Evolutionary conservation across 2,329 filamentous ascomycete genomes (phyloP), one percentile per base, ranked within the genome.

Genomic region (Tolypocladium album): DNA sequence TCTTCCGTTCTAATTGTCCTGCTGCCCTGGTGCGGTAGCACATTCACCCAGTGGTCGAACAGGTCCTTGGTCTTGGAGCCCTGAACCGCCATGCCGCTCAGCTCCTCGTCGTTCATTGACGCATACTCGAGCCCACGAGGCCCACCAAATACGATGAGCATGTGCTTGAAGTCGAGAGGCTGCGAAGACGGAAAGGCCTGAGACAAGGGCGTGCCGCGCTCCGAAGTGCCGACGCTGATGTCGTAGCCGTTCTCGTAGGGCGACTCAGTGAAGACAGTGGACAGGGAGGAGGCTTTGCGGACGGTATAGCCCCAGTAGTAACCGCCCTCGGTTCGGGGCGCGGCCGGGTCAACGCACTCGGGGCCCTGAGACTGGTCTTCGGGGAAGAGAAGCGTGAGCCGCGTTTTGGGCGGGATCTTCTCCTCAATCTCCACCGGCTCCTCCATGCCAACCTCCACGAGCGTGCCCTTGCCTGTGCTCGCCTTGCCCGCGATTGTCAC

Each of bases 291-390:
- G 42, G 86, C 86, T 62, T 81, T 83, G 34, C 91, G 83, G 4
- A 92, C 84, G 11, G 77, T 81, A 72, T 88, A 96, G 55, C 91
- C 91, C 90, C 91, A 96, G 75, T 92, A 95, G 73, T 91, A 94
- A 0, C 91, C 91, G 1, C 79, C 83, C 64, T 92, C 85, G 58
- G 88, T 87, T 60, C 90, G 82, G 1, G 91, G 91, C 3, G 81
- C 76, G 34, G 82, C 78, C 0, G 90, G 88, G 42, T 86, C 79
- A 3, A 93, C 86, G 20, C 87, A 82, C 59, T 86, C 80, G 1
- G 83, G 63, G 62, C 70, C 71, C 56, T 74, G 68, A 22, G 76
- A 74, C 59, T 78, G 72, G 59, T 80, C 71, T 20, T 79, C 72
- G 20, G 81, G 75, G 65, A 67, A 60, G 57, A 92, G 84, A 24